phyloP scores from a whole-genome alignment of 768 basidiomycete species.

The Boletus fagicola region DNA sequence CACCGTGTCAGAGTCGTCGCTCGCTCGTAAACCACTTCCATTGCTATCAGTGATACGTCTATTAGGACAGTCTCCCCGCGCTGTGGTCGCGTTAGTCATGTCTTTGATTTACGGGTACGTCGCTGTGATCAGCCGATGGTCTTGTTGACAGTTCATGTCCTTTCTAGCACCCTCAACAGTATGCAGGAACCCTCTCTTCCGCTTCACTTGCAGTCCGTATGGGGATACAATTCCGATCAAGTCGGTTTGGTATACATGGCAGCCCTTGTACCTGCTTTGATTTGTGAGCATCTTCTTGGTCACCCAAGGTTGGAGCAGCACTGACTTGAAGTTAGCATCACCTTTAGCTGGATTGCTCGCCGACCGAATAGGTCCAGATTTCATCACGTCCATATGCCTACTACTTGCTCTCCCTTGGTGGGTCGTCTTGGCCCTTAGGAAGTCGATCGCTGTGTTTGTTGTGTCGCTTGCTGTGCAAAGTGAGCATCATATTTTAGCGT shows the following conservation, averaged over 20 bases:
- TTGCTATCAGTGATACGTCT: constrained; percentile 41
- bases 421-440: constrained; percentile 51
- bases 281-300: constrained; percentile 47
- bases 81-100: constrained; percentile 44
- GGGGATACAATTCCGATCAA: constrained; percentile 45
- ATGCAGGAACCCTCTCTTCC: constrained; percentile 58
- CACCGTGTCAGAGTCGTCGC: constrained; percentile 7
- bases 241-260: constrained; percentile 71
- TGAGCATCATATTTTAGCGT: constrained; percentile 30
- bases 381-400: constrained; percentile 48
- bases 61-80: constrained; percentile 47
- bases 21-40: constrained; percentile 33
- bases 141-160: background rate
- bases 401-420: constrained; percentile 64
- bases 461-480: constrained; percentile 50
- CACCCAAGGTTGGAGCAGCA: background rate
- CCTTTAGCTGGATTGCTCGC: constrained; percentile 56
- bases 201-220: constrained; percentile 49
- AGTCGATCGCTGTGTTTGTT: constrained; percentile 44
- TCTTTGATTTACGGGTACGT: constrained; percentile 55
- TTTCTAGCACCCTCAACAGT: constrained; percentile 44
- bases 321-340: constrained; percentile 41
- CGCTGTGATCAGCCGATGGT: background rate
- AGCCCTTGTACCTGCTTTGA: constrained; percentile 57
- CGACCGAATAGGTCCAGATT: constrained; percentile 58